Conservation (phyloP, 192 early-diverging fungal genomes). For the Coemansia sp. region DNA sequence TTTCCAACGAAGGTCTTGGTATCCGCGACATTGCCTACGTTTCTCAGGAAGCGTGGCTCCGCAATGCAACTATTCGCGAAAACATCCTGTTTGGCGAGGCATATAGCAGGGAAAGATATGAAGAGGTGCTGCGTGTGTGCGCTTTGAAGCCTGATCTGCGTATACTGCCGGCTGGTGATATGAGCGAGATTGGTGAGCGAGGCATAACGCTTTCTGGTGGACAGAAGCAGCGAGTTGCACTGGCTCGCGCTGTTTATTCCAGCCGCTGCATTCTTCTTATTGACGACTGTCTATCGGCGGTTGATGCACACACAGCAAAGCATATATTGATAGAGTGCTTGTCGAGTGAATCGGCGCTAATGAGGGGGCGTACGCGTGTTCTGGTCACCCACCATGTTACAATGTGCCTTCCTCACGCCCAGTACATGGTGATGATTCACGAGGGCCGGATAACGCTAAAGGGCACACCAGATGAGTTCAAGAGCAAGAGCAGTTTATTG, state of each 20-base stretch:
- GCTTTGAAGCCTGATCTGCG: conserved; percentile 79
- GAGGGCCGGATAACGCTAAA: conserved; percentile 58
- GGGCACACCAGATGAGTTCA: conserved; percentile 54
- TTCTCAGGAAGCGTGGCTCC: conserved; percentile 70
- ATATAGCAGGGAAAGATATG: conserved; percentile 68
- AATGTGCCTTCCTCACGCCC: conserved; percentile 51
- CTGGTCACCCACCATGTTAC: conserved; percentile 84
- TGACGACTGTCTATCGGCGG: conserved; percentile 88
- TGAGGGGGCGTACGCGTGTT: conserved; percentile 74
- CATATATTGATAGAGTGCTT: conserved; percentile 78
- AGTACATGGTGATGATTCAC: conserved; percentile 61
- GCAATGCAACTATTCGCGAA: conserved; percentile 66
- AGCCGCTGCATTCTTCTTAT: conserved; percentile 63
- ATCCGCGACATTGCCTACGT: conserved; percentile 75
- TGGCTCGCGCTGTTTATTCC: conserved; percentile 82
- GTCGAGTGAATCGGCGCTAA: conserved; percentile 57
- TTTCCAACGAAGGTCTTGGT: conserved; percentile 23
- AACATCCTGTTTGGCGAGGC: conserved; percentile 80
- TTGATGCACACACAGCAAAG: conserved; percentile 89
- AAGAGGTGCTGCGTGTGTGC: conserved; percentile 73
- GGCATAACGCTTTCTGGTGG: conserved; percentile 77
- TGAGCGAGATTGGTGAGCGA: conserved; percentile 85
- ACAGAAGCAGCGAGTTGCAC: conserved; percentile 78
- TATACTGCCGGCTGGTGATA: conserved; percentile 78
- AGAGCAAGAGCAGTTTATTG: conserved; percentile 41